Evolutionary conservation across 192 early-diverging fungal species (phyloP), one percentile per base, ranked within the genome.

Genomic region (Glomus cerebriforme): DNA sequence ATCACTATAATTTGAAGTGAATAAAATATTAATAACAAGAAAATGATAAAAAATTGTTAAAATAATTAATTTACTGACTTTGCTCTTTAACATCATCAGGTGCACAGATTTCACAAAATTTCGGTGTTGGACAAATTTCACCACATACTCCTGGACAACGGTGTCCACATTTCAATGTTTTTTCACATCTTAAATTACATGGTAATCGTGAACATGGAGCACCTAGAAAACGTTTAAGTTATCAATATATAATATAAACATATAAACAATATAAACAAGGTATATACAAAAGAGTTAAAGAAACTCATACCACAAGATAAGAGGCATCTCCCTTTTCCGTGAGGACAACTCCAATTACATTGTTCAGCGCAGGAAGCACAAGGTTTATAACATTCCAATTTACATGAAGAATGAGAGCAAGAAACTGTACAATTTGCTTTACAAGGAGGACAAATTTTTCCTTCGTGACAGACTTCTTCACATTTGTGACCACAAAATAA

Each of bases 181-280:
- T 84, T 5, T 71, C 74, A 65, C 91, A 92, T 35, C 88, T 78
- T 34, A 73, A 12, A 77, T 89, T 83, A 59, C 91, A 92, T 2
- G 91, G 91, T n/a, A 91, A 81, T 45, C 88, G 82, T 29, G 79
- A 75, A 37, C 91, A 92, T 2, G 90, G 90, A 10, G 82, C 85
- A 39, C 89, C 90, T 54, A 3, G 4, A 6, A 54, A 6, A 17
- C 17, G 19, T 54, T 10, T 0, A 19, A 1, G 19, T 54, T 54
- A 54, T 49, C 13, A 17, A 6, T 6, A 54, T 54, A 54, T 22
- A 17, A 54, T 54, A 22, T 4, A 43, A 43, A n/a, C n/a, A n/a
- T n/a, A 6, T 6, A 54, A 19, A 54, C 5, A 17, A 54, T 54
- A 22, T 4, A 43, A 43, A 43, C 39, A 43, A 43, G 12, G 39